Evolutionary conservation across 2,329 filamentous ascomycete species (phyloP).

Genomic region (Fusarium sp.): DNA sequence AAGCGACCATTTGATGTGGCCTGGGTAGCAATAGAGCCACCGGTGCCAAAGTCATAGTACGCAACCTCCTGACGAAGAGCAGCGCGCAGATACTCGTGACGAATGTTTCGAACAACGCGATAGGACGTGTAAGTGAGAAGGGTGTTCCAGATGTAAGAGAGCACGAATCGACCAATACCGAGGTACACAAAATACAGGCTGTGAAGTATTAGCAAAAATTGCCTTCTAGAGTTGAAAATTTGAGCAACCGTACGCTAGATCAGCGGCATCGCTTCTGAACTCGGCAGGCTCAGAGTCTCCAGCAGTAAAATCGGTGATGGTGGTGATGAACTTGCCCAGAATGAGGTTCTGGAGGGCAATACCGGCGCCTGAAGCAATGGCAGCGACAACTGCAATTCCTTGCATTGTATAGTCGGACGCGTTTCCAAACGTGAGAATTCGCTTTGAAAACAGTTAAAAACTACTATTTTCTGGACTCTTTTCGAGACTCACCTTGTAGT

Average conservation of each 20-base stretch:
- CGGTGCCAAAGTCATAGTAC: slow-evolving; percentile 58
- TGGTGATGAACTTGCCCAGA: slow-evolving; percentile 53
- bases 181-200: slow-evolving; percentile 70
- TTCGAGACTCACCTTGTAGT: slow-evolving; percentile 34
- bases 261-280: slow-evolving; percentile 47
- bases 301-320: slow-evolving; percentile 49
- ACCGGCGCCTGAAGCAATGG: slow-evolving; percentile 52
- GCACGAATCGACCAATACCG: slow-evolving; percentile 63
- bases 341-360: slow-evolving; percentile 54
- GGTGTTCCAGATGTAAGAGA: slow-evolving; percentile 60
- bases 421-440: slow-evolving; percentile 48
- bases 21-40: slow-evolving; percentile 57
- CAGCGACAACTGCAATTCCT: slow-evolving; percentile 45
- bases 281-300: slow-evolving; percentile 38
- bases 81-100: slow-evolving; percentile 62
- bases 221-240: background rate
- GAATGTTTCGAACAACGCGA: slow-evolving; percentile 60
- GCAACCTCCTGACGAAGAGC: slow-evolving; percentile 63
- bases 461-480: background rate
- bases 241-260: slow-evolving; percentile 50
- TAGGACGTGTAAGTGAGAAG: slow-evolving; percentile 63
- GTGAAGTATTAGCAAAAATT: slow-evolving; percentile 44
- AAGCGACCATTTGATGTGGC: slow-evolving; percentile 54
- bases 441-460: slow-evolving; percentile 39
- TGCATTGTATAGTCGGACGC: slow-evolving; percentile 45